phyloP scores from a whole-genome alignment of 768 basidiomycete genomes.

The Lactifluus piperatus region DNA sequence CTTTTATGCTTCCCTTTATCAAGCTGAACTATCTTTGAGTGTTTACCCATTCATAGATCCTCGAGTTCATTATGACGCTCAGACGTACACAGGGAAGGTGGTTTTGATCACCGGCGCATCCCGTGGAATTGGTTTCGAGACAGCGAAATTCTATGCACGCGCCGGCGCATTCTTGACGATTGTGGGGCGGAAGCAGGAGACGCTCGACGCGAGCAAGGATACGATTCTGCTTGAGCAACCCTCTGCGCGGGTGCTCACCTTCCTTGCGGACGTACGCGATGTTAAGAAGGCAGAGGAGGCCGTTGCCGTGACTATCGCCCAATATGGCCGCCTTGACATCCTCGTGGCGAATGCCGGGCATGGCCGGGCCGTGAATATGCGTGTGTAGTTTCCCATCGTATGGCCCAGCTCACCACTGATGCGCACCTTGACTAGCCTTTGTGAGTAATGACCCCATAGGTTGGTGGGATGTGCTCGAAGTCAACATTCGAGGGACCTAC shows the following conservation, averaged over 20 bases:
- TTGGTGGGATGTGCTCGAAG: slow-evolving; percentile 14
- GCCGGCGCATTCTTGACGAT: slow-evolving; percentile 20
- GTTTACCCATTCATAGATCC: slow-evolving; percentile 8
- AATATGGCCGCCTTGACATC: slow-evolving; percentile 8
- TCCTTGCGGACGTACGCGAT: slow-evolving; percentile 7
- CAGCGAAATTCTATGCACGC: slow-evolving; percentile 8
- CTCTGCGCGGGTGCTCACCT: background rate
- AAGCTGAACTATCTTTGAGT: background rate
- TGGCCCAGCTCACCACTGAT: background rate
- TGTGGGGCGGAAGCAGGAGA: background rate
- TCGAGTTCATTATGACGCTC: background rate
- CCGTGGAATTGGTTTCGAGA: slow-evolving; percentile 21
- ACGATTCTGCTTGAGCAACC: background rate
- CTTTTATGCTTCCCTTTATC: too few species aligned
- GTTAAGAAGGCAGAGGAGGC: background rate
- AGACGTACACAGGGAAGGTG: slow-evolving; percentile 11
- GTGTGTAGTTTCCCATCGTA: background rate
- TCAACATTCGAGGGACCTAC: slow-evolving; percentile 12
- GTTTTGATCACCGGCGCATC: slow-evolving; percentile 22
- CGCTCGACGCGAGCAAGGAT: background rate
- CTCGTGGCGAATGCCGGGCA: slow-evolving; percentile 10
- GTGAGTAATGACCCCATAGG: background rate
- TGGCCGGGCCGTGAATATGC: background rate
- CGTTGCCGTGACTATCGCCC: background rate
- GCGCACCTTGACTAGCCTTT: background rate